A percentile compares a stretch with the other conserved stretches of the same genome.
Conservation (phyloP, 176 grass and related monocot species). For the Oryza australiensis region DNA sequence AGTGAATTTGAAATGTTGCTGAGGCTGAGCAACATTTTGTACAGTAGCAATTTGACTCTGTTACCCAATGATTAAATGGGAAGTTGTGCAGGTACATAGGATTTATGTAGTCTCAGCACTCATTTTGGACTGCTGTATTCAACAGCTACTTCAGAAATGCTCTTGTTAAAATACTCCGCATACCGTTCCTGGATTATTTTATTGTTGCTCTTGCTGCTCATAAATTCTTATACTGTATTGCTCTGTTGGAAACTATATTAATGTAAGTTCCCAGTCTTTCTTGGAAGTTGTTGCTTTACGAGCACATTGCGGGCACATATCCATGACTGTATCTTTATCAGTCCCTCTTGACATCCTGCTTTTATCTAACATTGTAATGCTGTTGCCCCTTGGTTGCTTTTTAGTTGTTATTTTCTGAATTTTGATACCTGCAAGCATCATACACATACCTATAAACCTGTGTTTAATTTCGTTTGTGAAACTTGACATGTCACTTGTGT, state of each 20-base stretch:
- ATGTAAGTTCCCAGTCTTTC: background rate
- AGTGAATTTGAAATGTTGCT: conserved; percentile 17
- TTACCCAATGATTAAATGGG: background rate
- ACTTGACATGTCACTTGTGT: background rate
- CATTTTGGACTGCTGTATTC: background rate
- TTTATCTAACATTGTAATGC: background rate
- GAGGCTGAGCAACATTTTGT: conserved; percentile 7
- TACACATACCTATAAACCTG: background rate
- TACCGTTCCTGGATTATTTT: background rate
- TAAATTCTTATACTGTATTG: background rate
- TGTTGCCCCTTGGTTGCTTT: background rate
- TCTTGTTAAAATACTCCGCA: background rate
- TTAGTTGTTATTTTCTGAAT: background rate
- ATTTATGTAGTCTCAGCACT: background rate
- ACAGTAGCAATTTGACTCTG: background rate
- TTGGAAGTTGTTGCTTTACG: conserved; percentile 3
- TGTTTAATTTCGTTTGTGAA: background rate
- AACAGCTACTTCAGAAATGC: background rate
- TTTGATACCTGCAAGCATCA: background rate
- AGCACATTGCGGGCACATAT: background rate
- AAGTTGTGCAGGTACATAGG: background rate
- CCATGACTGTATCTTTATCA: conserved; percentile 5
- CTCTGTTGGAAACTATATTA: background rate
- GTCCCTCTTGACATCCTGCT: background rate
- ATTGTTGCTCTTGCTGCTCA: background rate